Percentiles rank a stretch among this genome's conserved stretches.
Conservation (phyloP, 306 rosid genomes). For the Vigna trinervia region DNA sequence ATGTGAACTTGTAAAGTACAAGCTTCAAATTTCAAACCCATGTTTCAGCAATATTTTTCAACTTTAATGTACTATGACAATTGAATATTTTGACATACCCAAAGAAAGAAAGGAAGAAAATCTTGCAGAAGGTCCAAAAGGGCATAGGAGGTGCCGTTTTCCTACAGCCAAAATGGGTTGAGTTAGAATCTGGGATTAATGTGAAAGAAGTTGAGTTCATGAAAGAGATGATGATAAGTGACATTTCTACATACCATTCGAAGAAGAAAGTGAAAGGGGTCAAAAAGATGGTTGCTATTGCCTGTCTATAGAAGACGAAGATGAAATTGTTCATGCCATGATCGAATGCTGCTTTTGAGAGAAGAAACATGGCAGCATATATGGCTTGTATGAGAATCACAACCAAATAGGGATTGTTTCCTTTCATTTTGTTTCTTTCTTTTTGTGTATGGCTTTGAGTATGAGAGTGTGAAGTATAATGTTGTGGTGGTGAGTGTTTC, state of each 20-base stretch:
- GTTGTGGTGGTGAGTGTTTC: conserved; percentile 6
- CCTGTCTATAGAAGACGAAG: conserved; percentile 72
- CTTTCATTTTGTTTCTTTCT: conserved; percentile 21
- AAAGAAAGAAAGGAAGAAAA: conserved; percentile 63
- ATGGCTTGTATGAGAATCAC: conserved; percentile 61
- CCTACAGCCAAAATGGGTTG: conserved; percentile 44
- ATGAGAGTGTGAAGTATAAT: not conserved
- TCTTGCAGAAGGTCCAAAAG: conserved; percentile 64
- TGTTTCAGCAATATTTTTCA: not conserved
- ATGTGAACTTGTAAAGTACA: not conserved
- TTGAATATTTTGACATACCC: conserved; percentile 55
- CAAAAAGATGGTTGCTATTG: conserved; percentile 57
- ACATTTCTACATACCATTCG: conserved; percentile 49
- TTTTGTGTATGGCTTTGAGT: not conserved
- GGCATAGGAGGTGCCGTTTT: conserved; percentile 59
- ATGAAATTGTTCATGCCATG: conserved; percentile 73
- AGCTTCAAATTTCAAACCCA: not conserved
- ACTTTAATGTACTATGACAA: not conserved
- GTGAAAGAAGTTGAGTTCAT: not conserved
- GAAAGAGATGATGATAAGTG: not conserved
- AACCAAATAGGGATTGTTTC: conserved; percentile 46
- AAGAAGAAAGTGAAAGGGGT: conserved; percentile 58
- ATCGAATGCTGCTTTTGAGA: conserved; percentile 70
- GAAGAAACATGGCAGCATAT: conserved; percentile 63
- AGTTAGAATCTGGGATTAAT: not conserved